Percentiles rank a stretch among this genome's conserved stretches.
Conservation (phyloP, 305 asterid species). For the Fraxinus albicans region DNA sequence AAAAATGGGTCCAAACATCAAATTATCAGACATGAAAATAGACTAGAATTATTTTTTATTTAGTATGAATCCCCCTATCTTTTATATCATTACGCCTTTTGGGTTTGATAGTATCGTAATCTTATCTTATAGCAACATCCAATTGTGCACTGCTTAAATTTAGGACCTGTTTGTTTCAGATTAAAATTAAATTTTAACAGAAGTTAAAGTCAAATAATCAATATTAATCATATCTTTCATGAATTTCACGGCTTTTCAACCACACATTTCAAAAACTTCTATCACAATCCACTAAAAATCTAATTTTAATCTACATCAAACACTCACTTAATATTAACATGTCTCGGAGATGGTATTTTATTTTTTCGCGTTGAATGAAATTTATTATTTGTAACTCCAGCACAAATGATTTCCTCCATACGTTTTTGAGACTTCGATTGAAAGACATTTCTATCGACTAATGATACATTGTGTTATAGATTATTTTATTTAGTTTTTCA, state of each 20-base stretch:
- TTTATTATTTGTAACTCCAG: background rate
- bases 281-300: too few species aligned
- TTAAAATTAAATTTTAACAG: too few species aligned
- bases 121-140: background rate
- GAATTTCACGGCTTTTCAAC: too few species aligned
- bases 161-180: background rate
- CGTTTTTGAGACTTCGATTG: background rate
- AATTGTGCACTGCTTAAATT: background rate
- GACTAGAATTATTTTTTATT: constrained; percentile 1
- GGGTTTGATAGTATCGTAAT: constrained; percentile 3
- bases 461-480: background rate
- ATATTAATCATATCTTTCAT: too few species aligned
- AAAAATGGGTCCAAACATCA: constrained; percentile 19
- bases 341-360: background rate
- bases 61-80: background rate
- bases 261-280: too few species aligned
- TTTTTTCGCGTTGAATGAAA: background rate
- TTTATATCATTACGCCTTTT: background rate
- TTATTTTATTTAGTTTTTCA: too few species aligned
- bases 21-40: constrained; percentile 8
- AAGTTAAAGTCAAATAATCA: too few species aligned
- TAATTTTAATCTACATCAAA: too few species aligned
- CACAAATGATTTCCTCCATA: background rate
- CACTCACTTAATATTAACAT: background rate
- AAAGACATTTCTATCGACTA: background rate